These are phyloP conservation scores for Logfia minima DNA, from an alignment of 129 eudicot genomes.

Conservation along the genomic window DNA sequence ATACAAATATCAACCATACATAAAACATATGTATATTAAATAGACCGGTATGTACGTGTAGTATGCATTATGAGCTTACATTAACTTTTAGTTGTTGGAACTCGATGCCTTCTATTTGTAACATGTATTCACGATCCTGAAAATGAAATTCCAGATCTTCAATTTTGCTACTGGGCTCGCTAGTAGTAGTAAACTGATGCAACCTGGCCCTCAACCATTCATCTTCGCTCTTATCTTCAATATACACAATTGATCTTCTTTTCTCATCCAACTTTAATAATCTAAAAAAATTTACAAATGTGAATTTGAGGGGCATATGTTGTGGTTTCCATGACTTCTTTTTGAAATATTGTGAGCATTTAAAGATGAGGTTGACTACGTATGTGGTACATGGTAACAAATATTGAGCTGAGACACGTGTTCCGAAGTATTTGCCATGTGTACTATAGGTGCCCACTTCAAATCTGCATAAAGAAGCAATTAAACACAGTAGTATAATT, in stretches of 20 bases:
- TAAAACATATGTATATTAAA: no score
- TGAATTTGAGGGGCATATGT: background rate
- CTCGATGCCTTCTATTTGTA: conserved; percentile 1
- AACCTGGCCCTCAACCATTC: background rate
- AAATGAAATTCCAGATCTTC: background rate
- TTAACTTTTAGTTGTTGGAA: background rate
- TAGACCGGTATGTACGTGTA: no score
- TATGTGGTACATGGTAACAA: background rate
- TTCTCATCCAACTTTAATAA: no score
- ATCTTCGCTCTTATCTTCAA: background rate
- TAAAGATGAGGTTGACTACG: conserved; percentile 1
- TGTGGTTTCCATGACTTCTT: no score
- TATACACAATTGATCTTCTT: background rate
- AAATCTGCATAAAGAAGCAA: conserved; percentile 1
- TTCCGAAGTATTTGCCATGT: background rate
- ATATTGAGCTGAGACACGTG: background rate
- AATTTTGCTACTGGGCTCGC: no score
- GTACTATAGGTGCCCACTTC: background rate
- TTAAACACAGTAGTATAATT: no score
- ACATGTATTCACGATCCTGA: background rate
- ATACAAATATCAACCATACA: background rate
- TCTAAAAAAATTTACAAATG: background rate
- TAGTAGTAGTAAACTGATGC: background rate
- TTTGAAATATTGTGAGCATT: no score
- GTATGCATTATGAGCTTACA: background rate